Evolutionary conservation across 202 grass and related monocot species (phyloP).

Genomic region (Schoenoplectus tabernaemontani): DNA sequence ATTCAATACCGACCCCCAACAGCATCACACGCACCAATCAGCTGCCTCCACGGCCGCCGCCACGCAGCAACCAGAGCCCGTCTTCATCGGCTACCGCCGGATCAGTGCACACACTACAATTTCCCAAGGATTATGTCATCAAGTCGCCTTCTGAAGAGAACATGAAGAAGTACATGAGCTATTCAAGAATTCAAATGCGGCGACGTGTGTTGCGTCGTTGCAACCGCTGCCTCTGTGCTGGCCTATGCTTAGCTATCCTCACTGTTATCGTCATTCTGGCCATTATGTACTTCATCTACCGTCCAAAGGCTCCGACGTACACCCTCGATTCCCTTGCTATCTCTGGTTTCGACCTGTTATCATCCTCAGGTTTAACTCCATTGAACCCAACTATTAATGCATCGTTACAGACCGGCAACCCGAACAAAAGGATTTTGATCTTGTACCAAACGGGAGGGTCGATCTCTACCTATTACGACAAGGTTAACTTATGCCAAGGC

Average conservation of each 20-base stretch:
- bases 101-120: conserved; percentile 39
- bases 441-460: conserved; percentile 44
- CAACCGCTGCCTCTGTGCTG: conserved; percentile 17
- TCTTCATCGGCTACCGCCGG: conserved; percentile 21
- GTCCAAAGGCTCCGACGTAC: conserved; percentile 43
- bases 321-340: conserved; percentile 48
- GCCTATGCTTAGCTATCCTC: not conserved
- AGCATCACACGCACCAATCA: not conserved
- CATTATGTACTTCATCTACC: conserved; percentile 45
- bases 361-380: not conserved
- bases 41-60: not conserved
- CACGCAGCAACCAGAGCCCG: not conserved
- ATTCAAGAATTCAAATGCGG: conserved; percentile 21
- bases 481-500: conserved; percentile 30
- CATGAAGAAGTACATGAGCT: conserved; percentile 19
- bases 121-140: conserved; percentile 65
- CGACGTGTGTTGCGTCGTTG: conserved; percentile 10
- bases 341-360: conserved; percentile 33
- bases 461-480: conserved; percentile 35
- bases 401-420: conserved; percentile 42
- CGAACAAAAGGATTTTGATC: conserved; percentile 39
- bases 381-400: conserved; percentile 30
- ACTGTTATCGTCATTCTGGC: conserved; percentile 2
- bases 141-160: conserved; percentile 45
- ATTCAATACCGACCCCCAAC: not conserved